Percentiles rank a stretch among this genome's conserved stretches.
phyloP scores from a whole-genome alignment of 805 yeast genomes.

The Wickerhamomyces subpelliculosus region DNA sequence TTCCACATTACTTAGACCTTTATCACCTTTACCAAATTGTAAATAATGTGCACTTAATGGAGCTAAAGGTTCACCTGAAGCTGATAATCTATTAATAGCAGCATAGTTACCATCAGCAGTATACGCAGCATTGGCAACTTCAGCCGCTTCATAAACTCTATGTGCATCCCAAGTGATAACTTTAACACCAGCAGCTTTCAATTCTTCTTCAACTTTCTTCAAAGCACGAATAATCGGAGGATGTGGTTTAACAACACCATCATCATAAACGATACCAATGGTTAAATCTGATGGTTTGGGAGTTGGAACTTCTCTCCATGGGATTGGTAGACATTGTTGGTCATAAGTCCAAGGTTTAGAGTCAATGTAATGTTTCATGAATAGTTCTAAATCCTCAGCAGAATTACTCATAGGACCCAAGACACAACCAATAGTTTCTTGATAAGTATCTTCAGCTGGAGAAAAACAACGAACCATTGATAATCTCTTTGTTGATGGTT shows the following conservation, averaged over 20 bases:
- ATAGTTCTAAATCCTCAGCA: conserved; percentile 59
- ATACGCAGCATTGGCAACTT: conserved; percentile 49
- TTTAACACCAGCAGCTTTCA: conserved; percentile 52
- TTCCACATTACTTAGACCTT: conserved; percentile 38
- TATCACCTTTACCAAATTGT: conserved; percentile 52
- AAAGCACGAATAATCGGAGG: conserved; percentile 59
- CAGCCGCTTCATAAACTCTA: conserved; percentile 48
- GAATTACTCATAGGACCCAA: conserved; percentile 63
- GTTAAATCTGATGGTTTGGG: conserved; percentile 40
- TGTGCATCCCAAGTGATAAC: conserved; percentile 54
- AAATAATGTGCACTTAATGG: conserved; percentile 59
- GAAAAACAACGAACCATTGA: conserved; percentile 21
- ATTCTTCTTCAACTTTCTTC: conserved; percentile 43
- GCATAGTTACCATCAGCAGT: conserved; percentile 61
- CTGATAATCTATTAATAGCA: conserved; percentile 42
- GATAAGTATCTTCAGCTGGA: conserved; percentile 16
- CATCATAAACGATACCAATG: conserved; percentile 57
- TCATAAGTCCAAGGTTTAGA: conserved; percentile 54
- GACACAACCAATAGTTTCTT: conserved; percentile 56
- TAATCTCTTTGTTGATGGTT: conserved; percentile 54
- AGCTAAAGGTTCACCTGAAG: conserved; percentile 63
- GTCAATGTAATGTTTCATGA: conserved; percentile 47
- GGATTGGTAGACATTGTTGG: conserved; percentile 25
- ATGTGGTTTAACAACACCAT: conserved; percentile 58
- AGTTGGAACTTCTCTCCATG: conserved; percentile 30